Percentiles rank a stretch among this genome's conserved stretches.
Conservation (phyloP, 106 monocot species). For the Acanthochlamys bracteata region DNA sequence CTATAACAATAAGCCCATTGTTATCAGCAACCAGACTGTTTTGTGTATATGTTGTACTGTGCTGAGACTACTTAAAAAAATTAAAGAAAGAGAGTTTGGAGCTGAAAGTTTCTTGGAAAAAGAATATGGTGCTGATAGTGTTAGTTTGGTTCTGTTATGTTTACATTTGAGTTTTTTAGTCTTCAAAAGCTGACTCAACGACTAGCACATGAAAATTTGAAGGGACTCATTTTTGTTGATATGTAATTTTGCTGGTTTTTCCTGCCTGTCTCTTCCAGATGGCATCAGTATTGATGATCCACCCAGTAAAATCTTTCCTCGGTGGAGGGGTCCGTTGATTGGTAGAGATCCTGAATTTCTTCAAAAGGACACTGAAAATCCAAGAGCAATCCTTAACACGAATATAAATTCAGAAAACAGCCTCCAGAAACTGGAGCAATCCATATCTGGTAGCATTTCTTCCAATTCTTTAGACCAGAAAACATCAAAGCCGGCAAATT, state of each 20-base stretch:
- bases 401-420: neutral
- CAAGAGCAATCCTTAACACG: conserved; percentile 3
- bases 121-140: no score
- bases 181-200: no score
- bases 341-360: conserved; percentile 42
- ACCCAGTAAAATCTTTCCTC: conserved; percentile 57
- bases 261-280: conserved; percentile 24
- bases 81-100: no score
- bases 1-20: no score
- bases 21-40: no score
- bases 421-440: conserved; percentile 27
- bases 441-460: conserved; percentile 8
- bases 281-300: conserved; percentile 80
- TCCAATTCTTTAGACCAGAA: conserved; percentile 16
- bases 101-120: no score
- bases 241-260: neutral
- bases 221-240: no score
- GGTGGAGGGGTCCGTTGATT: conserved; percentile 61
- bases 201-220: no score
- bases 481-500: conserved; percentile 14
- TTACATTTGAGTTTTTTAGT: no score
- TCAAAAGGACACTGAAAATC: conserved; percentile 7
- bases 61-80: no score
- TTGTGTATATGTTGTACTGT: no score
- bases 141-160: no score